phyloP scores from a whole-genome alignment of 805 yeast genomes.

The Nadsonia fulvescens region DNA sequence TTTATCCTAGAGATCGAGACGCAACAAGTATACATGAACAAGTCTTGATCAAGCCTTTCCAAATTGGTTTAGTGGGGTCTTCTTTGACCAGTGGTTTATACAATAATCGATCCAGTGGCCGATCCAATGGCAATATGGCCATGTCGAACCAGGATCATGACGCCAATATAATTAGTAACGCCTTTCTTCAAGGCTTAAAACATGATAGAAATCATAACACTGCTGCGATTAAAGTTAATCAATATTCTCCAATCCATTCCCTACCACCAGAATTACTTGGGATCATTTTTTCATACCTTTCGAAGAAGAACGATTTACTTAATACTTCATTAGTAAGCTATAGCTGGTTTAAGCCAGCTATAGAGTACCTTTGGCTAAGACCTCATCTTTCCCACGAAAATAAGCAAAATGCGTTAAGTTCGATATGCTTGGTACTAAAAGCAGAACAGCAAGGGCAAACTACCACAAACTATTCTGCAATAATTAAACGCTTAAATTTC shows the following conservation, averaged over 20 bases:
- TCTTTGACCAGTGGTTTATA: no score
- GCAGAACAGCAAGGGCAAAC: constrained; percentile 29
- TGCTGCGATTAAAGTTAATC: no score
- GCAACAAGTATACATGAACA: no score
- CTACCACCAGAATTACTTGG: constrained; percentile 29
- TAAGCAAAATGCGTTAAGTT: constrained; percentile 35
- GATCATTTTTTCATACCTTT: constrained; percentile 9
- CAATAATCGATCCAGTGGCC: no score
- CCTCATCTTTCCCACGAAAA: constrained; percentile 44
- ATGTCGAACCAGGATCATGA: no score
- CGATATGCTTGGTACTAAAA: constrained; percentile 34
- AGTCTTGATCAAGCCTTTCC: no score
- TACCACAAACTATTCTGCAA: constrained; percentile 37
- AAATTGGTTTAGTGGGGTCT: no score
- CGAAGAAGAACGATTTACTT: constrained; percentile 13
- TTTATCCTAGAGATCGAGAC: no score
- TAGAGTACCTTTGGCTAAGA: constrained; percentile 75
- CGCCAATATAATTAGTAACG: no score
- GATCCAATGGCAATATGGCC: no score
- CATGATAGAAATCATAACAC: no score
- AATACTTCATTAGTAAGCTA: constrained; percentile 54
- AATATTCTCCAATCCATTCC: constrained; percentile 7
- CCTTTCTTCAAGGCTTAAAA: no score
- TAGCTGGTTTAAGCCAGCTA: constrained; percentile 62
- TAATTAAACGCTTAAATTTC: constrained; percentile 62